Evolutionary conservation across 2,329 filamentous ascomycete species (phyloP).

Genomic region (Pleoardoris graminearum): DNA sequence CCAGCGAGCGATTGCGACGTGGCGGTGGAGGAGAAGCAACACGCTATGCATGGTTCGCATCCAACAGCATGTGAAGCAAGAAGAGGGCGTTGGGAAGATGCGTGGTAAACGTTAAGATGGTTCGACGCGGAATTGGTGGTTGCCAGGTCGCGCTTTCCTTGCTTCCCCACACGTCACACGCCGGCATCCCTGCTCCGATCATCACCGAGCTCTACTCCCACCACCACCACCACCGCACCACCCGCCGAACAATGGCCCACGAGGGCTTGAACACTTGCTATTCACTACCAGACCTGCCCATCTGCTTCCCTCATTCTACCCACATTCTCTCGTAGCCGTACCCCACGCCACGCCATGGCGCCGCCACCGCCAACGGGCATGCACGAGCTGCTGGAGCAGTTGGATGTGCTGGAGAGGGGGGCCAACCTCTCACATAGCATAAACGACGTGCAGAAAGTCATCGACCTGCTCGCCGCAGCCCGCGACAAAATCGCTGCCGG

Average conservation of each 20-base stretch:
- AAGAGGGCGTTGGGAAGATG: too few relatives aligned
- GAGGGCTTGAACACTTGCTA: slow-evolving; percentile 13
- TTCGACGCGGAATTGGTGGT: slow-evolving; percentile 1
- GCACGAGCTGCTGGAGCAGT: slow-evolving; percentile 72
- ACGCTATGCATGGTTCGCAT: slow-evolving; percentile 5
- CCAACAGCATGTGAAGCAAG: neutral
- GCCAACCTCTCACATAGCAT: slow-evolving; percentile 72
- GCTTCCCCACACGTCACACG: slow-evolving; percentile 30
- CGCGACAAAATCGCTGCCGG: slow-evolving; percentile 73
- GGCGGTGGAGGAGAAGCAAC: neutral
- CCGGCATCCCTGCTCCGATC: slow-evolving; percentile 21
- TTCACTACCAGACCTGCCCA: neutral
- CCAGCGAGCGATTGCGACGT: slow-evolving; percentile 8
- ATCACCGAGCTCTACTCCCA: slow-evolving; percentile 13
- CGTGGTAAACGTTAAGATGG: too few relatives aligned
- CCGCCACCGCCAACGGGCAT: slow-evolving; percentile 45
- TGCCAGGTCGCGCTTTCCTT: neutral
- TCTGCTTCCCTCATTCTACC: neutral
- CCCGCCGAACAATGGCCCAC: slow-evolving; percentile 28
- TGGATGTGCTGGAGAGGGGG: slow-evolving; percentile 70
- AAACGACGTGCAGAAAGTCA: slow-evolving; percentile 78
- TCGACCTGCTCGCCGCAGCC: slow-evolving; percentile 74
- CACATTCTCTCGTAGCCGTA: slow-evolving; percentile 13
- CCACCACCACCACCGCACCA: neutral
- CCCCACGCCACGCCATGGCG: slow-evolving; percentile 3